Conservation (phyloP, 192 early-diverging fungal genomes). For the Coemansia pectinata region DNA sequence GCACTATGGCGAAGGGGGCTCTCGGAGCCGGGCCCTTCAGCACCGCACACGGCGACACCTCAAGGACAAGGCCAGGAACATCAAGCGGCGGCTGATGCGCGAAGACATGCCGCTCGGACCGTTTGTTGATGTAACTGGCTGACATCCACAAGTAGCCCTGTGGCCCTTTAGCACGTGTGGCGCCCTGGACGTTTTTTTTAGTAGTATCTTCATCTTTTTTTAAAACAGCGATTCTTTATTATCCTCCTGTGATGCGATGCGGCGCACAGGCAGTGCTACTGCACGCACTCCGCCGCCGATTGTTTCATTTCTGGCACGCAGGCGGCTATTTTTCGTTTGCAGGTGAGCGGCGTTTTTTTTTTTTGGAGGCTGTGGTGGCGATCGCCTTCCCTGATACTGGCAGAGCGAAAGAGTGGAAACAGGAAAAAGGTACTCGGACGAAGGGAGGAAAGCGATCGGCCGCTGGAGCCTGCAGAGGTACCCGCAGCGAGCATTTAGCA, state of each 20-base stretch:
- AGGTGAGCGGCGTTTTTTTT: neutral
- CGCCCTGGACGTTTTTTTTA: neutral
- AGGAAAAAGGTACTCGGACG: neutral
- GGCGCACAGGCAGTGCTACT: neutral
- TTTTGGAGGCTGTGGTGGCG: neutral
- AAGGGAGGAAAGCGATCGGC: constrained; percentile 1
- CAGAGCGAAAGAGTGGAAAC: neutral
- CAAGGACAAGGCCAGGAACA: constrained; percentile 56
- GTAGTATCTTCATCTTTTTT: neutral
- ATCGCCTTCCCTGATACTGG: neutral
- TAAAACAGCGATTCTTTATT: neutral
- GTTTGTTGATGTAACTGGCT: constrained; percentile 19
- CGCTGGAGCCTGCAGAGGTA: constrained; percentile 5
- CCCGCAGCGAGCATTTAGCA: constrained; percentile 3
- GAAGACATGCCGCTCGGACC: constrained; percentile 36
- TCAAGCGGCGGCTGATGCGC: constrained; percentile 48
- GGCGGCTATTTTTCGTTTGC: neutral
- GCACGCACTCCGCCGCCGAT: neutral
- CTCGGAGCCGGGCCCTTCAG: constrained; percentile 21
- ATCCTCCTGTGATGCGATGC: neutral
- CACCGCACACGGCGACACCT: constrained; percentile 37
- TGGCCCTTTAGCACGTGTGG: too few relatives aligned
- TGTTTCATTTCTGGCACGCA: neutral
- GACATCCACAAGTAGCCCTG: neutral
- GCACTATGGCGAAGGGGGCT: constrained; percentile 31